Conservation (phyloP, 805 yeast genomes). For the Wickerhamiella siamensis region DNA sequence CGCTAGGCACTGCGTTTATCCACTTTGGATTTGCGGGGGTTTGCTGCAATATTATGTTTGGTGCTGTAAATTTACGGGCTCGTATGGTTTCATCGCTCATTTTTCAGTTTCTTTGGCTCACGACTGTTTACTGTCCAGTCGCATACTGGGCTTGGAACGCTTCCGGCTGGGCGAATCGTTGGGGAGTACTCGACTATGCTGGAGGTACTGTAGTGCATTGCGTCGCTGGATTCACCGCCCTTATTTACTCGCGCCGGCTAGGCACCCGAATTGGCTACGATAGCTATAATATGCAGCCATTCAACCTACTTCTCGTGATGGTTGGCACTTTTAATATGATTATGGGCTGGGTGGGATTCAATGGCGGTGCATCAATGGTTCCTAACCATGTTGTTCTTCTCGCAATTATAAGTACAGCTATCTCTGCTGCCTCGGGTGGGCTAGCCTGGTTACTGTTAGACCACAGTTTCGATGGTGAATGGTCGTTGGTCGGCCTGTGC, state of each 20-base stretch:
- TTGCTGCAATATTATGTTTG: conserved; percentile 53
- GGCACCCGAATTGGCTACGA: conserved; percentile 55
- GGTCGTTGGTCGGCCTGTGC: conserved; percentile 91
- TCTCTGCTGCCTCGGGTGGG: conserved; percentile 37
- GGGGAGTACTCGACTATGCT: conserved; percentile 59
- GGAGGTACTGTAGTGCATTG: conserved; percentile 71
- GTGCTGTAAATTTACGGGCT: conserved; percentile 62
- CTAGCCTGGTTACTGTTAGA: conserved; percentile 33
- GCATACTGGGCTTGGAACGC: conserved; percentile 67
- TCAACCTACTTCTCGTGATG: conserved; percentile 50
- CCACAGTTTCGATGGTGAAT: conserved; percentile 50
- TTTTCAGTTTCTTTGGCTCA: conserved; percentile 52
- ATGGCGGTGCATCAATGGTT: conserved; percentile 47
- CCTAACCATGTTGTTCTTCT: conserved; percentile 27
- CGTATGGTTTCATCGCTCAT: conserved; percentile 57
- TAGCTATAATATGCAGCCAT: conserved; percentile 35
- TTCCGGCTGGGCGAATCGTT: conserved; percentile 45
- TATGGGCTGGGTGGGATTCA: conserved; percentile 71
- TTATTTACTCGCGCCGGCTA: conserved; percentile 49
- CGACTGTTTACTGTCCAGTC: conserved; percentile 57
- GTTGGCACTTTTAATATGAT: conserved; percentile 55
- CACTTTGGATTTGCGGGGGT: conserved; percentile 51
- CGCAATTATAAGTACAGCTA: conserved; percentile 39
- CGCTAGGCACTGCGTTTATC: conserved; percentile 31
- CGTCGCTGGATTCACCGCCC: conserved; percentile 55